phyloP scores from a whole-genome alignment of 1,284 basidiomycete species.

The Cryptococcus sp. region DNA sequence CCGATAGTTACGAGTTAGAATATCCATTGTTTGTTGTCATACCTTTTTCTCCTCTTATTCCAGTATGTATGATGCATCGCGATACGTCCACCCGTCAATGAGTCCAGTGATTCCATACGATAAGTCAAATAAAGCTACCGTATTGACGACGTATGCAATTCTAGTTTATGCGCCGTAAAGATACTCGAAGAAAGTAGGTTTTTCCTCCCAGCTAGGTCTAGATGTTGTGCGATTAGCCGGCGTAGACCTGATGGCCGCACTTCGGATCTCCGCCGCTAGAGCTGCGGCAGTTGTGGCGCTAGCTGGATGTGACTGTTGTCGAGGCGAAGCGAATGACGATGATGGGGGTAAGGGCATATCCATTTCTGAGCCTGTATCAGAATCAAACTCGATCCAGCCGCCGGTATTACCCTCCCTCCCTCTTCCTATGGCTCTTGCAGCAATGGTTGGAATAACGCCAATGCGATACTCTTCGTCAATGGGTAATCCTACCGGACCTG shows the following conservation, averaged over 20 bases:
- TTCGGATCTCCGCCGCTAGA: background rate
- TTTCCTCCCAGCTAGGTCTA: constrained; percentile 33
- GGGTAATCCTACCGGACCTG: background rate
- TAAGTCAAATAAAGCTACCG: no score
- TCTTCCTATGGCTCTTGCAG: background rate
- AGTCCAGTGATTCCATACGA: no score
- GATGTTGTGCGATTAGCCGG: background rate
- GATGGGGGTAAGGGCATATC: no score
- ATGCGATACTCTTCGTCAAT: background rate
- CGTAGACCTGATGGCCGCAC: no score
- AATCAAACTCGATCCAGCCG: background rate
- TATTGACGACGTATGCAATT: no score
- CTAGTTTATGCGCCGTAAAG: constrained; percentile 36
- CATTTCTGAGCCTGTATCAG: background rate
- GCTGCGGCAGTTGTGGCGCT: background rate
- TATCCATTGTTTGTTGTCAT: no score
- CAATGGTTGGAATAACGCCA: background rate
- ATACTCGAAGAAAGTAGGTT: constrained; percentile 52
- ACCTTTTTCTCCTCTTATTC: background rate
- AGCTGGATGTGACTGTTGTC: background rate
- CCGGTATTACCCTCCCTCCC: background rate
- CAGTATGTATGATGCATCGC: background rate
- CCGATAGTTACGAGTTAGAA: no score
- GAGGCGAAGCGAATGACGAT: no score
- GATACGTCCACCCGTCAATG: background rate